Base-by-base conservation (phyloP, 192 early-diverging fungal genomes). In the Umbelopsis isabellina region DNA sequence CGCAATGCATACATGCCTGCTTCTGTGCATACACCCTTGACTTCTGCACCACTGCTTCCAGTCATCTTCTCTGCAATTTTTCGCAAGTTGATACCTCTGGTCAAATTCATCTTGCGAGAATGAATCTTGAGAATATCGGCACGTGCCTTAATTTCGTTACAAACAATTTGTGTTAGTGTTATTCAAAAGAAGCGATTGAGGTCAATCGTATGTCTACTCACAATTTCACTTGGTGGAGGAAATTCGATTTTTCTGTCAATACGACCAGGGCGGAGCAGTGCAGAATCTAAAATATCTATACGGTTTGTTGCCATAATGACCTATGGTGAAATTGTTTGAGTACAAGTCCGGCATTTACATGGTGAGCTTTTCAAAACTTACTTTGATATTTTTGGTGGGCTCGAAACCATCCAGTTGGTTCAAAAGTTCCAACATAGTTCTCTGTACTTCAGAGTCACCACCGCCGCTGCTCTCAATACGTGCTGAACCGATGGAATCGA, bases 181-280 rank as follows among this genome's bases (percentile, higher is more conserved):
- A 11, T 13, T 37, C 1, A 21, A 30, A 30, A 75, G 22, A 8
- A 47, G 10, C 21, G 6, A 15, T 44, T 13, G 33, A 22, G 27
- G n/a, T 48, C 10, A 69, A n/a, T 20, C 25, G 41, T 48, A 16
- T 48, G 46, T 53, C 46, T 22, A 73, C 70, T 33, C 68, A 80
- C 87, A 78, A 87, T 78, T 83, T 93, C 93, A 66, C 88, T 91
- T 75, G 93, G 93, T 74, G 93, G 92, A 25, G 93, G 93, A 77
- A 95, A 92, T 81, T 95, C 93, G 65, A 95, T 94, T 84, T 95
- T 95, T 68, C 93, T 86, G 75, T 95, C 93, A 71, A 95, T 95
- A 74, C 93, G 91, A 22, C 93, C 93, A 16, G 93, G 93, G 47
- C 93, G 89, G 73, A 95, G 80, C 80, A 95, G 80, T 51, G 93